Evolutionary conservation across 495 filamentous ascomycete genomes (phyloP).

Genomic region (Podospora pseudocomata): DNA sequence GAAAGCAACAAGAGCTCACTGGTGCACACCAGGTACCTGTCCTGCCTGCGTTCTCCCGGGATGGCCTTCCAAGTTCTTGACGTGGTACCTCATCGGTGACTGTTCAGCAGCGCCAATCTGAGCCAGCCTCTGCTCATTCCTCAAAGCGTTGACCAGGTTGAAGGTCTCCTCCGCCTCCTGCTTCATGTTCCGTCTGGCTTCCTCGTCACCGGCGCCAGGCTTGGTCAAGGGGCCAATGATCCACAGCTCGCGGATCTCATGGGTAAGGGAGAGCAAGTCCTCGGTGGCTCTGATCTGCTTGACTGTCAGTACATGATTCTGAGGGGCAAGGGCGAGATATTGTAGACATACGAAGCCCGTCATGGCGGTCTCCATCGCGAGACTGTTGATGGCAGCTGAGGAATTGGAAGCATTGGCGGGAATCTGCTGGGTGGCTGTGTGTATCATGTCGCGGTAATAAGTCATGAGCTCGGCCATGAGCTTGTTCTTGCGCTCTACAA

Average conservation of each 20-base stretch:
- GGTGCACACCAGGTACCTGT: too few relatives aligned
- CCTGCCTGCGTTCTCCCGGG: not conserved
- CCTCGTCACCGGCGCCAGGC: slow-evolving; percentile 32
- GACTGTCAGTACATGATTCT: not conserved
- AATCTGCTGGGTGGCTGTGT: slow-evolving; percentile 30
- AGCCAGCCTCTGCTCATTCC: not conserved
- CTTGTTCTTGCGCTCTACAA: slow-evolving; percentile 36
- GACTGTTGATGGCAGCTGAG: slow-evolving; percentile 34
- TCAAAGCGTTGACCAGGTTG: not conserved
- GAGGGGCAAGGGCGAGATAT: not conserved
- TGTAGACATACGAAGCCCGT: slow-evolving; percentile 25
- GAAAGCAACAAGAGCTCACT: not conserved
- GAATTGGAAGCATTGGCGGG: slow-evolving; percentile 30
- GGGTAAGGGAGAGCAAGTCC: slow-evolving; percentile 38
- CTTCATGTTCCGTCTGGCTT: slow-evolving; percentile 8
- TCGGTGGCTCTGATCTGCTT: slow-evolving; percentile 34
- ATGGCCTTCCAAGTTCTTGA: not conserved
- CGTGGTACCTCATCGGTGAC: not conserved
- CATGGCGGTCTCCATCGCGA: slow-evolving; percentile 37
- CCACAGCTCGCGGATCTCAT: slow-evolving; percentile 44
- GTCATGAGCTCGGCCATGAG: slow-evolving; percentile 40
- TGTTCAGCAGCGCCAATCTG: not conserved
- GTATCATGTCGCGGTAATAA: slow-evolving; percentile 35
- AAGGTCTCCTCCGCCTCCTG: not conserved
- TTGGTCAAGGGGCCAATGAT: slow-evolving; percentile 38